Percentiles rank a stretch among this genome's conserved stretches.
Conservation (phyloP, 1,284 basidiomycete species). For the Irpex sp. region DNA sequence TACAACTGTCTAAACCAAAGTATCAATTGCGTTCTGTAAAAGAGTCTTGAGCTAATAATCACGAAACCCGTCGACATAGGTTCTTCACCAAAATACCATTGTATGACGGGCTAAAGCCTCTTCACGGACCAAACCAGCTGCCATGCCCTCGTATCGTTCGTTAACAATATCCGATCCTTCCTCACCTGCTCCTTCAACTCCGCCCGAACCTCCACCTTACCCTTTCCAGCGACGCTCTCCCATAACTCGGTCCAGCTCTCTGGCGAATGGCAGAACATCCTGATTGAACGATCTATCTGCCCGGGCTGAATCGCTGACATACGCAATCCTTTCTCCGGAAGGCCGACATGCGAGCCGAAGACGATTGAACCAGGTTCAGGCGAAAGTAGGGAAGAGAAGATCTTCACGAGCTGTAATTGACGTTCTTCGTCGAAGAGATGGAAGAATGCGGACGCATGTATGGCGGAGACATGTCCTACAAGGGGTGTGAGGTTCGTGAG, state of each 20-base stretch:
- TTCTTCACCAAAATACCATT: too few species aligned
- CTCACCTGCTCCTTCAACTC: neutral
- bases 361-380: slow-evolving; percentile 34
- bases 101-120: slow-evolving; percentile 14
- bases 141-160: slow-evolving; percentile 10
- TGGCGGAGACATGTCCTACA: slow-evolving; percentile 40
- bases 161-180: neutral
- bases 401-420: slow-evolving; percentile 38
- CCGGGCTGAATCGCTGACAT: slow-evolving; percentile 18
- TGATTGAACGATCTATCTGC: slow-evolving; percentile 16
- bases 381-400: slow-evolving; percentile 36
- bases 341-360: slow-evolving; percentile 30
- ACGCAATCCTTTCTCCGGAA: slow-evolving; percentile 21
- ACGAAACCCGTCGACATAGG: too few species aligned
- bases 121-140: slow-evolving; percentile 25
- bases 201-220: slow-evolving; percentile 33
- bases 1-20: too few species aligned
- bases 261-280: slow-evolving; percentile 30
- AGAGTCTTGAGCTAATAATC: too few species aligned
- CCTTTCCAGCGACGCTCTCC: slow-evolving; percentile 38
- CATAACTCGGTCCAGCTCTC: slow-evolving; percentile 40
- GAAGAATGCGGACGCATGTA: slow-evolving; percentile 48
- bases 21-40: too few species aligned
- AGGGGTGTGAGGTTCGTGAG: slow-evolving; percentile 41
- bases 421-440: slow-evolving; percentile 45